A percentile compares a stretch with the other conserved stretches of the same genome.
Evolutionary conservation across 768 basidiomycete genomes (phyloP).

Genomic region (Psilocybe cyanescens): DNA sequence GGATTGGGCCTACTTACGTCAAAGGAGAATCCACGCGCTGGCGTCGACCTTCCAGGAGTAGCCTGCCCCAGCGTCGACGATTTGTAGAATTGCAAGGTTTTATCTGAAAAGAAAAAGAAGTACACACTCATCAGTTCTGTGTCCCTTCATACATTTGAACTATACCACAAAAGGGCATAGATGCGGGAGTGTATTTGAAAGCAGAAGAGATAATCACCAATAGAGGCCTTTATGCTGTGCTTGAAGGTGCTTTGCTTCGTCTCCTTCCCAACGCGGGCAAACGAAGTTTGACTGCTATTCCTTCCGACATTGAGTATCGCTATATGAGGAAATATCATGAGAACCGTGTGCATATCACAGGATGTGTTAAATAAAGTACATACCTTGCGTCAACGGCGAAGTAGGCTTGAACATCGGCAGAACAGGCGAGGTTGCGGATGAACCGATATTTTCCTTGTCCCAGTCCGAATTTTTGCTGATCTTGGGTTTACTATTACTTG

Average conservation of each 20-base stretch:
- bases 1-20: slow-evolving; percentile 29
- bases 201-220: slow-evolving; percentile 51
- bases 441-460: slow-evolving; percentile 31
- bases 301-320: slow-evolving; percentile 26
- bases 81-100: slow-evolving; percentile 70
- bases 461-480: slow-evolving; percentile 17
- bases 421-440: slow-evolving; percentile 26
- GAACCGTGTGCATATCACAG: background rate
- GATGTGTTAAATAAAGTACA: slow-evolving; percentile 4
- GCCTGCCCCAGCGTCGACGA: slow-evolving; percentile 55
- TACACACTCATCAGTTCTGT: background rate
- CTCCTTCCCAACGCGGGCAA: slow-evolving; percentile 26
- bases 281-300: slow-evolving; percentile 25
- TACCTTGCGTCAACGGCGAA: slow-evolving; percentile 34
- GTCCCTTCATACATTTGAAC: background rate
- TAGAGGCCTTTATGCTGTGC: slow-evolving; percentile 74
- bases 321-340: slow-evolving; percentile 9
- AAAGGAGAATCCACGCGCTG: slow-evolving; percentile 45
- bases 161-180: background rate
- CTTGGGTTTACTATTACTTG: slow-evolving; percentile 1
- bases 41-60: slow-evolving; percentile 44
- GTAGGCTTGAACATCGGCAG: slow-evolving; percentile 31
- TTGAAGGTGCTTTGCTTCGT: slow-evolving; percentile 50
- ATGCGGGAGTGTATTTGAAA: background rate
- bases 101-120: slow-evolving; percentile 47